These are phyloP conservation scores for Backusella luteola DNA, from an alignment of 192 early-diverging fungal genomes.

Conservation along the genomic window DNA sequence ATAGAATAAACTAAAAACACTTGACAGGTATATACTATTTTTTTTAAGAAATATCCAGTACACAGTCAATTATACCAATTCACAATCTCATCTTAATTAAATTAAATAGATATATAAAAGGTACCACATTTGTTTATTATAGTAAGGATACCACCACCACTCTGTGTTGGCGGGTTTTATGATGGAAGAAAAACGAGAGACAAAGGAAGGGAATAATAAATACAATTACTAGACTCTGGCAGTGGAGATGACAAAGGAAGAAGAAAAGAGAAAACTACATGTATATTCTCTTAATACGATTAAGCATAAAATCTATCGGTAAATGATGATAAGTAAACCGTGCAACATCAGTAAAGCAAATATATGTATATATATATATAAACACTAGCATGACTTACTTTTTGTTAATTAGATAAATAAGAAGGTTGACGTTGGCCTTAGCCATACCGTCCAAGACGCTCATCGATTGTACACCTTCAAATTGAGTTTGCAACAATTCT, in stretches of 20 bases:
- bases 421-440: constrained; percentile 93
- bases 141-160: background rate
- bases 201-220: background rate
- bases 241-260: background rate
- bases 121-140: background rate
- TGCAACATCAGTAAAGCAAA: background rate
- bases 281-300: background rate
- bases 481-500: constrained; percentile 93
- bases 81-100: background rate
- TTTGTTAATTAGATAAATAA: constrained; percentile 97
- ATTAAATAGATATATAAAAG: background rate
- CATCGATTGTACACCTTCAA: constrained; percentile 89
- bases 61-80: too few relatives aligned
- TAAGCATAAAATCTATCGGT: constrained; percentile 25
- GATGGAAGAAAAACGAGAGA: background rate
- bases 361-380: background rate
- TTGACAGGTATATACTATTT: background rate
- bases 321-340: constrained; percentile 3
- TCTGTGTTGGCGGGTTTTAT: background rate
- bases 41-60: background rate
- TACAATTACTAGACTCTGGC: background rate
- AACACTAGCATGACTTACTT: constrained; percentile 58
- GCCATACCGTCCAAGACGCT: constrained; percentile 86
- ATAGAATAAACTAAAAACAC: background rate
- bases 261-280: background rate